Conservation (phyloP, 768 basidiomycete species). For the Leccinum barrowsii region DNA sequence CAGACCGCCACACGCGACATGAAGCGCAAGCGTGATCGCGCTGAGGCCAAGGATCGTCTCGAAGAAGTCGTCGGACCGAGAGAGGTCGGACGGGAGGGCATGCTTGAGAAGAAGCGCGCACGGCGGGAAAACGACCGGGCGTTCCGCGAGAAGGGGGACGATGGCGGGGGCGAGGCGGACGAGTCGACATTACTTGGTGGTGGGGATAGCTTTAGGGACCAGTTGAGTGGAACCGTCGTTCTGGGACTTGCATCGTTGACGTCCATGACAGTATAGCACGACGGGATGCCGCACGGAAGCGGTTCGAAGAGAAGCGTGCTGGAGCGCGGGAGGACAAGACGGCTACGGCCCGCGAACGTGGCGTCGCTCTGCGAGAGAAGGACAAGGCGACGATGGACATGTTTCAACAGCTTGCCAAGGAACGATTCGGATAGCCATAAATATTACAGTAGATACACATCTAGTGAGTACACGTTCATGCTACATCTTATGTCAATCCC, state of each 20-base stretch:
- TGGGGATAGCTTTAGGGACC: constrained; percentile 75
- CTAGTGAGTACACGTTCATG: constrained; percentile 14
- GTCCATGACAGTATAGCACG: constrained; percentile 56
- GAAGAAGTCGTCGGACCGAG: constrained; percentile 83
- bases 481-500: background rate
- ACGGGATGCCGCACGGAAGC: constrained; percentile 67
- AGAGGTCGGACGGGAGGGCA: constrained; percentile 75
- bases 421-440: constrained; percentile 65
- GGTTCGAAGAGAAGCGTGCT: constrained; percentile 52
- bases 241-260: constrained; percentile 3
- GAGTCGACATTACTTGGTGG: constrained; percentile 81
- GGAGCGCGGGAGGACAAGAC: constrained; percentile 45
- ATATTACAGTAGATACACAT: background rate
- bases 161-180: constrained; percentile 65
- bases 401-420: constrained; percentile 90
- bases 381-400: constrained; percentile 95
- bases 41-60: constrained; percentile 61
- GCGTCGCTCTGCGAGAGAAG: constrained; percentile 63
- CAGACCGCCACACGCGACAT: constrained; percentile 48
- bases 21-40: constrained; percentile 65
- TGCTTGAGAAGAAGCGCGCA: constrained; percentile 82
- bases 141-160: constrained; percentile 71
- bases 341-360: constrained; percentile 56
- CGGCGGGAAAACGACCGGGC: constrained; percentile 66
- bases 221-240: constrained; percentile 37